Base-by-base conservation (phyloP, 495 filamentous ascomycete genomes). In the Neurospora cerealis region DNA sequence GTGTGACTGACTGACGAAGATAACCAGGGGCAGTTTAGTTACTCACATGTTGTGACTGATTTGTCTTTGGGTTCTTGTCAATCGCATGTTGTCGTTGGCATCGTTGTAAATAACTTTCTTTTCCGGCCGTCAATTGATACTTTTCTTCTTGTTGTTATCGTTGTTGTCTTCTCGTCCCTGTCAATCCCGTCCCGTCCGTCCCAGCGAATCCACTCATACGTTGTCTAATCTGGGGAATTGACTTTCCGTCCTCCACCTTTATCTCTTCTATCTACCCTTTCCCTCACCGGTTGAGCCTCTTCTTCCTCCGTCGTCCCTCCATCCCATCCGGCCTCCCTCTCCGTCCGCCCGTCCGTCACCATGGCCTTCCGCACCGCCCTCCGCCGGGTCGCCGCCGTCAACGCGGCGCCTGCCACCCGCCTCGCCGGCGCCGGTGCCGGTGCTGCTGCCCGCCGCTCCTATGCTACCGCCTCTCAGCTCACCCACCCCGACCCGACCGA, bases 401-500 rank as follows among this genome's bases (percentile, higher is more conserved):
- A 70, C 77, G 76, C 79, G 10, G 66, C 44, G 37, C 74, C 69
- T 41, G 74, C 70, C 74, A 76, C 75, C 19, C 80, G 77, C 2
- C 74, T 76, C 24, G 75, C 78, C 54, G 73, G 81, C 13, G 60
- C 77, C 36, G 42, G 76, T 75, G 62, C 73, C 78, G 13, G 10
- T 41, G 36, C 75, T 79, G 42, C 78, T 81, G 69, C 79, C 78
- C 73, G 71, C 69, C 21, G 41, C 37, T 19, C 74, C 17, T 44
- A 71, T 40, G 72, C 37, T n/a, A 41, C 69, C 19, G 39, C 39
- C 42, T 69, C 69, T 28, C 75, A 76, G 73, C 76, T 74, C 75
- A 87, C 93, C 3, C 93, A 91, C 74, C 86, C 92, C 32, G 96
- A 99, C 80, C 96, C 96, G 13, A 76, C 90, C 1, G 73, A 87